Evolutionary conservation across 495 filamentous ascomycete species (phyloP).

Genomic region (Neurospora terricola): DNA sequence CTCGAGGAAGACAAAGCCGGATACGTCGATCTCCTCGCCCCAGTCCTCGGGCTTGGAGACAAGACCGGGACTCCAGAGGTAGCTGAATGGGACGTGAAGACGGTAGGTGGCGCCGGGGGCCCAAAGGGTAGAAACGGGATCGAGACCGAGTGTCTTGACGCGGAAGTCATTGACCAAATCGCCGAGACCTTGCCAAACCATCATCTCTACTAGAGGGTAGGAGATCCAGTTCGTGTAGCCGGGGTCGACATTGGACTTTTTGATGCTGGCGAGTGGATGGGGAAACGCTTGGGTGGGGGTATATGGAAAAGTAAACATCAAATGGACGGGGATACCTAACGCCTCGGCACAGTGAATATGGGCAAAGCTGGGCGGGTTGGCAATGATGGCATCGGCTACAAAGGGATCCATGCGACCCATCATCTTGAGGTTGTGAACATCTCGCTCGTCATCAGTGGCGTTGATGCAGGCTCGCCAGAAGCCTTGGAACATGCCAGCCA

Average conservation of each 20-base stretch:
- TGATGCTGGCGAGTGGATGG: conserved; percentile 62
- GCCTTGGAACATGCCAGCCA: conserved; percentile 62
- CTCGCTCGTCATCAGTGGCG: conserved; percentile 48
- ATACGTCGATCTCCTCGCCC: conserved; percentile 58
- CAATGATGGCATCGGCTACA: conserved; percentile 73
- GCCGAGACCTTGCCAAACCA: conserved; percentile 73
- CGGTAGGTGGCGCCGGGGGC: conserved; percentile 55
- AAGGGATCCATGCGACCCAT: conserved; percentile 50
- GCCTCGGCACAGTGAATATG: conserved; percentile 77
- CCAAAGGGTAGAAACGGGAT: conserved; percentile 55
- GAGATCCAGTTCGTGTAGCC: conserved; percentile 60
- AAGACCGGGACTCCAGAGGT: conserved; percentile 74
- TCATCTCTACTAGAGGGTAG: conserved; percentile 67
- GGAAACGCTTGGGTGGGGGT: conserved; percentile 59
- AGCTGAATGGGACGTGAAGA: conserved; percentile 64
- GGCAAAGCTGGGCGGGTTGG: conserved; percentile 74
- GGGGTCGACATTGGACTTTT: conserved; percentile 48
- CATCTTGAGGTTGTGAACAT: conserved; percentile 42
- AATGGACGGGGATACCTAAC: conserved; percentile 64
- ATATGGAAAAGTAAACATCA: conserved; percentile 81
- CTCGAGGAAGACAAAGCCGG: conserved; percentile 66
- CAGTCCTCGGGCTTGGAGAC: conserved; percentile 73
- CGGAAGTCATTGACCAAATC: conserved; percentile 68
- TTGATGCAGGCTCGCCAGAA: conserved; percentile 72
- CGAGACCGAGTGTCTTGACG: conserved; percentile 52